Evolutionary conservation across 106 monocot genomes (phyloP).

Genomic region (Allium cepa): DNA sequence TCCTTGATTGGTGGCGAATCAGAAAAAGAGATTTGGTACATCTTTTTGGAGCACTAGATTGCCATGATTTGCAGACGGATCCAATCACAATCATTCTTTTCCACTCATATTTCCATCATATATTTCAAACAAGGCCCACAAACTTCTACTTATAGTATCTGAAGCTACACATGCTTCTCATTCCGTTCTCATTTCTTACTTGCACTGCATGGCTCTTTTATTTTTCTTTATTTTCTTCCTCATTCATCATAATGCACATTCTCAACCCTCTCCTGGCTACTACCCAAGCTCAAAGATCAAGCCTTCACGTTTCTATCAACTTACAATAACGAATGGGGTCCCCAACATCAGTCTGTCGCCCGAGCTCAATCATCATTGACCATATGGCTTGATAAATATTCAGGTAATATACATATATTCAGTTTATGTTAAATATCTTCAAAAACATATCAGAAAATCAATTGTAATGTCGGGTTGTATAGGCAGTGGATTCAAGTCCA

Average conservation of each 20-base stretch:
- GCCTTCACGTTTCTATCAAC: constrained; percentile 20
- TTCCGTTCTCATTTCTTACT: not conserved
- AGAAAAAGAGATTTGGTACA: too few relatives aligned
- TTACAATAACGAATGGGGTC: constrained; percentile 42
- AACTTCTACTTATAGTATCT: not conserved
- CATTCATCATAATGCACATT: not conserved
- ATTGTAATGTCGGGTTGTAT: not conserved
- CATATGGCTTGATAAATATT: constrained; percentile 50
- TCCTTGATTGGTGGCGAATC: too few relatives aligned
- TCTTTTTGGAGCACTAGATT: too few relatives aligned
- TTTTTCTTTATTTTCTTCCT: constrained; percentile 2
- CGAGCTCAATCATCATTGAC: constrained; percentile 32
- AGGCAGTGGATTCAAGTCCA: constrained; percentile 77
- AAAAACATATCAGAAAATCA: not conserved
- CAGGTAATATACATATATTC: constrained; percentile 17
- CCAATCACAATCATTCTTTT: not conserved
- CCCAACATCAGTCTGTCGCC: constrained; percentile 32
- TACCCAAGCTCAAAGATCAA: constrained; percentile 40
- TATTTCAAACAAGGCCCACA: not conserved
- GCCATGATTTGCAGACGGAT: too few relatives aligned
- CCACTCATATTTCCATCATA: not conserved
- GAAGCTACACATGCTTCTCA: not conserved
- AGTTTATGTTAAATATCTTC: not conserved
- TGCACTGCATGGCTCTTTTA: not conserved
- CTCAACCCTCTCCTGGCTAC: constrained; percentile 62